Percentiles rank a stretch among this genome's conserved stretches.
Evolutionary conservation across 352 stramenopile genomes (phyloP).

Genomic region (Phytophthora citricola): DNA sequence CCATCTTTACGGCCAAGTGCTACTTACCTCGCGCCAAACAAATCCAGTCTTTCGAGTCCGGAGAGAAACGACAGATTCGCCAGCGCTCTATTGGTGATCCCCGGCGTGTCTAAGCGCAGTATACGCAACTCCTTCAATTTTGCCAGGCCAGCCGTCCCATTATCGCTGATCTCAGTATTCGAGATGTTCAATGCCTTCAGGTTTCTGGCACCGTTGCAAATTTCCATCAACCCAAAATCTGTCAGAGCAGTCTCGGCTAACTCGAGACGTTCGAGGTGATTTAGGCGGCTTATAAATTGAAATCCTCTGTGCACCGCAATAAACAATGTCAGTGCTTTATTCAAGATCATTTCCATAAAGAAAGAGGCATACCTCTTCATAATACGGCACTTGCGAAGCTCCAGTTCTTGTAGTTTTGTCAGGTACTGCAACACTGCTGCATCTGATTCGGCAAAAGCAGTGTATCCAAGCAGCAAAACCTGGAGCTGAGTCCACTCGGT

Average conservation of each 20-base stretch:
- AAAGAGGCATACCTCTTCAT: conserved; percentile 60
- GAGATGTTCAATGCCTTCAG: conserved; percentile 72
- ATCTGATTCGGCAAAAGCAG: conserved; percentile 70
- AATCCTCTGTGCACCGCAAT: conserved; percentile 48
- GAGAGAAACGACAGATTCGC: conserved; percentile 60
- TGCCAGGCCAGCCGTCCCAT: conserved; percentile 51
- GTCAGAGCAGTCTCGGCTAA: conserved; percentile 68
- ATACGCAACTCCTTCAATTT: conserved; percentile 62
- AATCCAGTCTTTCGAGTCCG: conserved; percentile 63
- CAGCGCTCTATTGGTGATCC: conserved; percentile 72
- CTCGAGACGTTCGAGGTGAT: conserved; percentile 59
- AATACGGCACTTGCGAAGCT: conserved; percentile 71
- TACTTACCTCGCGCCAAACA: conserved; percentile 78
- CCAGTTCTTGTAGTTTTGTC: conserved; percentile 61
- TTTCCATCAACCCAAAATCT: conserved; percentile 61
- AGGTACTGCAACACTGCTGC: conserved; percentile 61
- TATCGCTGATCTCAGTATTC: conserved; percentile 74
- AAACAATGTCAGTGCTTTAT: not conserved
- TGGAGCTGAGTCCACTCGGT: conserved; percentile 60
- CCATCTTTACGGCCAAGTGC: not conserved
- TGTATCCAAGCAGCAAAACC: conserved; percentile 66
- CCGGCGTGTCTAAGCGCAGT: conserved; percentile 67
- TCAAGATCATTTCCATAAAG: not conserved
- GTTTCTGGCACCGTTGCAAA: conserved; percentile 54
- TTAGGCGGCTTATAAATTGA: conserved; percentile 71